Percentiles rank a stretch among this genome's conserved stretches.
Conservation (phyloP, 2,329 filamentous ascomycete species). For the Dactylonectria macrodidyma region DNA sequence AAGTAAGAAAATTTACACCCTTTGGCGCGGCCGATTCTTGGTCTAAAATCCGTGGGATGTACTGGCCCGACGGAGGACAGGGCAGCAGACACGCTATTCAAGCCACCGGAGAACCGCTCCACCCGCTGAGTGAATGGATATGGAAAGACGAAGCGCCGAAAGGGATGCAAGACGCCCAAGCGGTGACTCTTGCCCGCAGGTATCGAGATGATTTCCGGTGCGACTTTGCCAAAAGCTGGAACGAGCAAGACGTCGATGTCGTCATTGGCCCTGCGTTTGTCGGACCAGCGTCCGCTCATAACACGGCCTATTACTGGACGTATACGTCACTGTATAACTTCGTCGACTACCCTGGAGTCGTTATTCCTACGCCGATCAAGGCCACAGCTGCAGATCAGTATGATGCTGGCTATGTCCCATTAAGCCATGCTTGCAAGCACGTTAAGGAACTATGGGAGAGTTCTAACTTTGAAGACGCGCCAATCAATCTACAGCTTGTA, state of each 20-base stretch:
- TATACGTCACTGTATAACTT: slow-evolving; percentile 57
- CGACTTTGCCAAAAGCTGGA: slow-evolving; percentile 54
- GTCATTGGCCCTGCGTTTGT: slow-evolving; percentile 55
- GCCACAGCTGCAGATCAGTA: slow-evolving; percentile 50
- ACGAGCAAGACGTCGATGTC: slow-evolving; percentile 54
- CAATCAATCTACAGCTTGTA: slow-evolving; percentile 52
- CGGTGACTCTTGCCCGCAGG: slow-evolving; percentile 31
- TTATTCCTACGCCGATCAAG: slow-evolving; percentile 44
- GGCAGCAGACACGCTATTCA: slow-evolving; percentile 51
- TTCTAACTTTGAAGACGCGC: slow-evolving; percentile 52
- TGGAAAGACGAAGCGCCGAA: slow-evolving; percentile 47
- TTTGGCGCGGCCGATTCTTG: slow-evolving; percentile 50
- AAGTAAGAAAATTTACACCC: slow-evolving; percentile 54
- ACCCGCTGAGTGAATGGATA: slow-evolving; percentile 60
- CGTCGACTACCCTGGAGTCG: slow-evolving; percentile 54
- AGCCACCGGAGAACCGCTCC: slow-evolving; percentile 60
- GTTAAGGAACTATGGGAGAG: slow-evolving; percentile 52
- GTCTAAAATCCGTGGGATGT: slow-evolving; percentile 55
- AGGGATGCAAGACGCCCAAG: slow-evolving; percentile 39
- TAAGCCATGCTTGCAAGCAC: slow-evolving; percentile 50
- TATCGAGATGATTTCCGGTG: slow-evolving; percentile 51
- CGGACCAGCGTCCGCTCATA: slow-evolving; percentile 55
- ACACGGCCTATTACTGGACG: slow-evolving; percentile 55
- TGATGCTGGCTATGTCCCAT: slow-evolving; percentile 36
- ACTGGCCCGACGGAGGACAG: slow-evolving; percentile 62